These are phyloP conservation scores for Fusarium chaquense DNA, from an alignment of 2,329 filamentous ascomycete species.

Conservation along the genomic window DNA sequence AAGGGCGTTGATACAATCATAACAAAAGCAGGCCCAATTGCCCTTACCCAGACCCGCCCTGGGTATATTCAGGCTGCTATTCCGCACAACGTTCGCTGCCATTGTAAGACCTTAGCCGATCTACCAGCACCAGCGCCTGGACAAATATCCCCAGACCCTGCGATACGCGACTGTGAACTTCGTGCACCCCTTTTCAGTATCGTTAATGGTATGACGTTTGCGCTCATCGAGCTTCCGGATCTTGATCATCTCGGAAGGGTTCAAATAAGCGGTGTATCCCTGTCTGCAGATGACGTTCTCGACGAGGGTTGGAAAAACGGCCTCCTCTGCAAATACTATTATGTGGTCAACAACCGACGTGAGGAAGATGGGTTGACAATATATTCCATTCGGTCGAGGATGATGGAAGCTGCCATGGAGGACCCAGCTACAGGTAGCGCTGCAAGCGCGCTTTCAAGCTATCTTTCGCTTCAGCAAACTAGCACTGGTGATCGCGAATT, in stretches of 20 bases:
- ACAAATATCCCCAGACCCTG: conserved; percentile 47
- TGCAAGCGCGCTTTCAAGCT: conserved; percentile 67
- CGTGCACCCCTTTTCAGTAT: conserved; percentile 68
- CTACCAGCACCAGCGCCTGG: conserved; percentile 43
- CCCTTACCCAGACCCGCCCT: conserved; percentile 55
- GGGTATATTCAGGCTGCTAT: conserved; percentile 70
- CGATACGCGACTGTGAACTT: conserved; percentile 54
- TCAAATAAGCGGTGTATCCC: conserved; percentile 50
- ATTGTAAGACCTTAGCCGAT: conserved; percentile 58
- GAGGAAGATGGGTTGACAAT: conserved; percentile 46
- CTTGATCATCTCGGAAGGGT: conserved; percentile 67
- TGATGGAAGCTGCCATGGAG: conserved; percentile 66
- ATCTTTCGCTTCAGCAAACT: conserved; percentile 61
- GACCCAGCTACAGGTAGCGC: conserved; percentile 75
- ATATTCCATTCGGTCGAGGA: conserved; percentile 66
- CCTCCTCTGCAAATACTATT: conserved; percentile 70
- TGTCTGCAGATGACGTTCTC: conserved; percentile 54
- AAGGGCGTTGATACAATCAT: conserved; percentile 58
- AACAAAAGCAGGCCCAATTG: conserved; percentile 69
- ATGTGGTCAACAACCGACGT: conserved; percentile 57
- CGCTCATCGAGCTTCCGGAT: conserved; percentile 71
- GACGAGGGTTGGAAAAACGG: conserved; percentile 68
- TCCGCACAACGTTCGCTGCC: conserved; percentile 75
- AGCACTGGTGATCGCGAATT: conserved; percentile 49
- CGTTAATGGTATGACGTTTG: conserved; percentile 80